Percentiles rank a stretch among this genome's conserved stretches.
Evolutionary conservation across 768 basidiomycete genomes (phyloP).

Genomic region (Lactifluus subvellereus): DNA sequence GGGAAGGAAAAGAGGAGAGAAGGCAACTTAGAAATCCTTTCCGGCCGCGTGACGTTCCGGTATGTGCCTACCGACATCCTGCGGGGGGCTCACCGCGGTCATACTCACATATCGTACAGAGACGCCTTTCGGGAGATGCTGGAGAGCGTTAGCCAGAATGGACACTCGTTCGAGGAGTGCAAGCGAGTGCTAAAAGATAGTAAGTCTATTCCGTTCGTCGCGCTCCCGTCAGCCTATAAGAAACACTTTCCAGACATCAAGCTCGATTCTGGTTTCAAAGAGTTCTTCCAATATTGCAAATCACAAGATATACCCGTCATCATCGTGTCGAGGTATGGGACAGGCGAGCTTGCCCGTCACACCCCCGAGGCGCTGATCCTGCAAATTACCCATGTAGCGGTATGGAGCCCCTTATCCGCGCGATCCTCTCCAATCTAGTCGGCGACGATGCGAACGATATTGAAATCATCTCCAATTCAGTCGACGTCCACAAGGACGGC

Average conservation of each 20-base stretch:
- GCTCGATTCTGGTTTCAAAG: conserved; percentile 83
- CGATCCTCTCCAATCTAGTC: conserved; percentile 78
- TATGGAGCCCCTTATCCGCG: conserved; percentile 91
- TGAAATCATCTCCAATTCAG: conserved; percentile 92
- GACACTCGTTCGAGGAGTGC: conserved; percentile 82
- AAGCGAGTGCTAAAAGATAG: conserved; percentile 67
- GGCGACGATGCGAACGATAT: conserved; percentile 70
- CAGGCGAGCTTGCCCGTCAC: neutral
- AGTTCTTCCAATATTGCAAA: conserved; percentile 84
- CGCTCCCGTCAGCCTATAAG: neutral
- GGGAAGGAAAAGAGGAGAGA: conserved; percentile 68
- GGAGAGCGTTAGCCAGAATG: conserved; percentile 64
- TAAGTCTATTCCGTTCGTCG: conserved; percentile 34
- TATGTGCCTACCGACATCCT: conserved; percentile 21
- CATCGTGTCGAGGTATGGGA: conserved; percentile 78
- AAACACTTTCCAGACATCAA: conserved; percentile 55
- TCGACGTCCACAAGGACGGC: conserved; percentile 54
- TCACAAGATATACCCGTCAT: conserved; percentile 76
- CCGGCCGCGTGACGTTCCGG: conserved; percentile 66
- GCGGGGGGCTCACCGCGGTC: neutral
- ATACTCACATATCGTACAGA: conserved; percentile 35
- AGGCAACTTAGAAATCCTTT: conserved; percentile 67
- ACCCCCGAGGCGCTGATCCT: neutral
- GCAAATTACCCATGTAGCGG: conserved; percentile 46
- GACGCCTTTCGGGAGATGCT: conserved; percentile 89